These are phyloP conservation scores for Cladosporium velox DNA, from an alignment of 2,329 filamentous ascomycete species.

Conservation along the genomic window DNA sequence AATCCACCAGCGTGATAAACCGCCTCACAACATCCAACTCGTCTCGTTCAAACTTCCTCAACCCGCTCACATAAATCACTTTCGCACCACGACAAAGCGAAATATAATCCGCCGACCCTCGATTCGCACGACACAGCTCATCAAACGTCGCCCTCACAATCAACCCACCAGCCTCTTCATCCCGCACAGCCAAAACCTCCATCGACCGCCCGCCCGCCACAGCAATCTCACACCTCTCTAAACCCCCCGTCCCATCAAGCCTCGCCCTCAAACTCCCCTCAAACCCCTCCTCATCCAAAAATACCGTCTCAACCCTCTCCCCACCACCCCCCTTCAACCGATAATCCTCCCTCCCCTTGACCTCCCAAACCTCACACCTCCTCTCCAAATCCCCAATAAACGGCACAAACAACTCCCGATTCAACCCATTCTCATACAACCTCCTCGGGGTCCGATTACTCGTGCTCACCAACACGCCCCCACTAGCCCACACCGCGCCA, in stretches of 20 bases:
- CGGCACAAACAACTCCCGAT: constrained; percentile 63
- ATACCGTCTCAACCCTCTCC: constrained; percentile 40
- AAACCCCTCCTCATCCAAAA: constrained; percentile 20
- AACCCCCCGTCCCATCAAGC: background rate
- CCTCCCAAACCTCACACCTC: constrained; percentile 77
- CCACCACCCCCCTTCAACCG: constrained; percentile 42
- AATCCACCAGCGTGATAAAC: constrained; percentile 76
- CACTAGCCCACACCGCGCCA: constrained; percentile 90
- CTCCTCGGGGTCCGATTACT: constrained; percentile 94
- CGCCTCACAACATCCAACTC: constrained; percentile 69
- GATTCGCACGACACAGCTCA: constrained; percentile 61
- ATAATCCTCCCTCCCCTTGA: constrained; percentile 70
- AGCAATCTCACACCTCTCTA: background rate
- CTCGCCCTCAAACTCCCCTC: background rate
- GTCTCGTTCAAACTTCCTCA: constrained; percentile 24
- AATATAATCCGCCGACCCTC: constrained; percentile 78
- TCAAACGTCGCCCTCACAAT: constrained; percentile 55
- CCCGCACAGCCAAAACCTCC: background rate
- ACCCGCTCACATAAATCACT: constrained; percentile 28
- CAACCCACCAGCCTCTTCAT: background rate
- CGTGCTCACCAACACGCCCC: constrained; percentile 96
- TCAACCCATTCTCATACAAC: constrained; percentile 96
- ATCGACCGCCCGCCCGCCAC: background rate
- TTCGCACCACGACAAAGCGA: constrained; percentile 52
- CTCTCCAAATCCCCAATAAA: constrained; percentile 73